phyloP scores from a whole-genome alignment of 2,329 filamentous ascomycete species.

The Stenocarpella maydis region DNA sequence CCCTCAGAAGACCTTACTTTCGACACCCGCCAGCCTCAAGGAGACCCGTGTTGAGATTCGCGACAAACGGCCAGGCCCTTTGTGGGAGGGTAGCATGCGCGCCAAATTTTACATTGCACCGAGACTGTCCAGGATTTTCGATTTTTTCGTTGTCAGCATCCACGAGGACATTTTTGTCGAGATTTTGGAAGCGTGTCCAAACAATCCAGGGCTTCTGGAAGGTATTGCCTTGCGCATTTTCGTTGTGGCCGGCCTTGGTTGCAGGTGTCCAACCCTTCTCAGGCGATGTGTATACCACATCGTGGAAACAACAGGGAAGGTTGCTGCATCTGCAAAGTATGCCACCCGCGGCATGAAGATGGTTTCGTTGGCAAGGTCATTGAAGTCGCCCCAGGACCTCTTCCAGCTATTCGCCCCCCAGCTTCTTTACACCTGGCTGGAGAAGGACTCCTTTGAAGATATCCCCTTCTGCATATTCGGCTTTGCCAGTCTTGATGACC shows the following conservation, averaged over 20 bases:
- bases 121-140: conserved; percentile 77
- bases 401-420: conserved; percentile 89
- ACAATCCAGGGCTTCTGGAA: conserved; percentile 74
- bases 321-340: conserved; percentile 71
- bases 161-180: conserved; percentile 89
- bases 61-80: conserved; percentile 49
- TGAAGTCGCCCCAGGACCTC: conserved; percentile 73
- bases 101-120: conserved; percentile 81
- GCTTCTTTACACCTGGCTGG: conserved; percentile 89
- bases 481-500: conserved; percentile 72
- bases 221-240: conserved; percentile 86
- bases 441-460: conserved; percentile 68
- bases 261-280: conserved; percentile 84
- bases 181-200: conserved; percentile 80
- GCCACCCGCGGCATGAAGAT: conserved; percentile 75
- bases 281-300: conserved; percentile 91
- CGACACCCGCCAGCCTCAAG: conserved; percentile 42
- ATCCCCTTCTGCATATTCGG: conserved; percentile 90
- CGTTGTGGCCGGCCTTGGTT: conserved; percentile 78
- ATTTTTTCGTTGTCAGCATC: conserved; percentile 79
- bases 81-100: conserved; percentile 70
- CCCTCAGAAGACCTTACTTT: conserved; percentile 75
- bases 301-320: conserved; percentile 85
- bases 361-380: conserved; percentile 70
- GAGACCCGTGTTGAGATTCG: conserved; percentile 23